A percentile compares a stretch with the other conserved stretches of the same genome.
These are phyloP conservation scores for Danielia oregonensis DNA, from an alignment of 805 yeast genomes.

Conservation along the genomic window DNA sequence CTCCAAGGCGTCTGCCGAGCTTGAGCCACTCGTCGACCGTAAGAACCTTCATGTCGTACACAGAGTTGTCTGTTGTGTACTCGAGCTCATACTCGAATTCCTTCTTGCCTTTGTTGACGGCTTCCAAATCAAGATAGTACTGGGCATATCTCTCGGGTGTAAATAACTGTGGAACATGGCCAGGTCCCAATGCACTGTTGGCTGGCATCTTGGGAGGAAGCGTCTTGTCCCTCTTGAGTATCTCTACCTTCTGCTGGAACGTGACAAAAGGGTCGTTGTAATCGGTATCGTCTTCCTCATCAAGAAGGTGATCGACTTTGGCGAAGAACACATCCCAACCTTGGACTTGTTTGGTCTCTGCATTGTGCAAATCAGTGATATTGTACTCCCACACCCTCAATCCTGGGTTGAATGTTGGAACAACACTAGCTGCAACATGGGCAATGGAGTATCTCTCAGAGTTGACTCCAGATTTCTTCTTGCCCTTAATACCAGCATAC, in stretches of 20 bases:
- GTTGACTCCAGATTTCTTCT: conserved; percentile 36
- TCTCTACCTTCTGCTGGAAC: conserved; percentile 15
- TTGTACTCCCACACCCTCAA: conserved; percentile 86
- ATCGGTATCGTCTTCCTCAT: conserved; percentile 15
- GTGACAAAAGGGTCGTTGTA: conserved; percentile 4
- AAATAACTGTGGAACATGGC: conserved; percentile 63
- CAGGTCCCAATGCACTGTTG: conserved; percentile 64
- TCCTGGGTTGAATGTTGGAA: conserved; percentile 85
- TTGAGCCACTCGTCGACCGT: conserved; percentile 62
- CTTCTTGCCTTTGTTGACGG: conserved; percentile 42
- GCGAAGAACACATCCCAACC: conserved; percentile 62
- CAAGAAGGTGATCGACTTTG: conserved; percentile 16
- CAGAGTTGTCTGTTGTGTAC: conserved; percentile 61
- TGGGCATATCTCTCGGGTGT: conserved; percentile 73
- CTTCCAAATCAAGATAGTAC: conserved; percentile 62
- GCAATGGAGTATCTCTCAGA: conserved; percentile 66
- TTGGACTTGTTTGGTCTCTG: conserved; percentile 19
- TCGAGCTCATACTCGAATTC: conserved; percentile 60
- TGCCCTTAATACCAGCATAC: conserved; percentile 48
- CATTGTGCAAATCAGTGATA: conserved; percentile 47
- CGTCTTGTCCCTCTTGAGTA: conserved; percentile 49
- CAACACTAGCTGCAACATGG: conserved; percentile 67
- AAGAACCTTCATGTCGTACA: conserved; percentile 51
- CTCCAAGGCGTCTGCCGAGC: conserved; percentile 51
- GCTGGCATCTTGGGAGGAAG: conserved; percentile 59